Base-by-base conservation (phyloP, 1,284 basidiomycete species). In the Phlebopus sp. region DNA sequence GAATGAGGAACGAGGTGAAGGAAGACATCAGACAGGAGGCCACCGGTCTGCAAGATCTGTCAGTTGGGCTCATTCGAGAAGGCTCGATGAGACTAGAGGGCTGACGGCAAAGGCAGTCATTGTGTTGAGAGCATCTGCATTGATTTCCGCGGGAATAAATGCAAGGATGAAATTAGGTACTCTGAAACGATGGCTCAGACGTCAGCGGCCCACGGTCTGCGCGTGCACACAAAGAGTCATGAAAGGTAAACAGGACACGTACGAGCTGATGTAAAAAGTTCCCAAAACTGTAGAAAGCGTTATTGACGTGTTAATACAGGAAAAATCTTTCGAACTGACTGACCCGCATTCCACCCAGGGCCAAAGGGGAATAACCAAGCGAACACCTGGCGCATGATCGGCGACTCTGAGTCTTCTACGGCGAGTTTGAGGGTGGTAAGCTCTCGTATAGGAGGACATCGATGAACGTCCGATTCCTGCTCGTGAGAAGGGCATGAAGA, bases 181-280 rank as follows among this genome's bases (percentile, higher is more conserved):
- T 36, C 90, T 92, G 64, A 42, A 49, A 59, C 53, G 50, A 56
- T 54, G 56, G 59, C 47, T 18, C 46, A 34, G 50, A 27, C n/a
- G 39, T 47, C 47, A 50, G 53, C 39, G 38, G 57, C 43, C 47
- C 32, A 44, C 27, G 47, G 30, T 42, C 58, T 27, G 51, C 52
- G 45, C 53, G 53, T 42, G 53, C n/a, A n/a, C n/a, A n/a, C 4
- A 23, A 23, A 6, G 54, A 47, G 41, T 47, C 46, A 43, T 46
- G 43, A 10, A 52, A 42, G 42, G 44, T 34, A 50, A 38, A 35
- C 25, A 53, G 50, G 46, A 51, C 32, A 74, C 88, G 64, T 61
- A 92, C 90, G 91, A 93, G 75, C 89, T 92, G 66, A 93, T 93
- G 73, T 94, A 93, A 75, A 93, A 92, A 27, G 91, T 93, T 54